Percentiles rank a stretch among this genome's conserved stretches.
Evolutionary conservation across 1,284 basidiomycete species (phyloP).

Genomic region (Sporisorium reilianum): DNA sequence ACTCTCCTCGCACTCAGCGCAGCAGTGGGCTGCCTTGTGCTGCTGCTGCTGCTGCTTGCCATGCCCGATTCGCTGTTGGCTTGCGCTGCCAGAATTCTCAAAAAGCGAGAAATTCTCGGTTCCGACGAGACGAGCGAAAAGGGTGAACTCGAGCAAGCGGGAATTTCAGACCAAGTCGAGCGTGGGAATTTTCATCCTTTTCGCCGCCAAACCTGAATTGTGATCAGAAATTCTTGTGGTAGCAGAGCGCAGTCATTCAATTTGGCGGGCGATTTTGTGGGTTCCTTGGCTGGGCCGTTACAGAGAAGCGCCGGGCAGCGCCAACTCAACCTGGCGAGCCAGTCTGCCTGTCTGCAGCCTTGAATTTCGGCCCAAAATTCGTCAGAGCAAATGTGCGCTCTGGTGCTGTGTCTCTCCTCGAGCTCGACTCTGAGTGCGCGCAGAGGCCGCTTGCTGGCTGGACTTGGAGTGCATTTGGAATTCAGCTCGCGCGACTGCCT

Average conservation of each 20-base stretch:
- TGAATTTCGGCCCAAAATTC: not conserved
- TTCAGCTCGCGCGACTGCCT: slow-evolving; percentile 2
- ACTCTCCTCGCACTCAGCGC: not conserved
- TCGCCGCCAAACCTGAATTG: not conserved
- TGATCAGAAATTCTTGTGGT: not conserved
- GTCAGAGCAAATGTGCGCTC: not conserved
- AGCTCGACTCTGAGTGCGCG: not conserved
- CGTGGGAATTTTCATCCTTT: slow-evolving; percentile 17
- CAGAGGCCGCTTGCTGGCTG: slow-evolving; percentile 1
- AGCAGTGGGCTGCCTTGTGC: not conserved
- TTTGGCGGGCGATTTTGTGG: slow-evolving; percentile 14
- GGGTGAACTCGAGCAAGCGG: not conserved
- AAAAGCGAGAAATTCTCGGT: slow-evolving; percentile 5
- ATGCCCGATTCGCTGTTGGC: slow-evolving; percentile 2
- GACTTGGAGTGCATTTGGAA: not conserved
- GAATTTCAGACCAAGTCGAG: not conserved
- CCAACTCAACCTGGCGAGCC: no score
- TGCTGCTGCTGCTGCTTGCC: not conserved
- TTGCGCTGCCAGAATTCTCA: not conserved
- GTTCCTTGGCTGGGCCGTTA: no score
- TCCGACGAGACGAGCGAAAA: slow-evolving; percentile 3
- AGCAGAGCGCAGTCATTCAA: not conserved
- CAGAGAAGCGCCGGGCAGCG: no score
- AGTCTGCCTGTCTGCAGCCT: not conserved
- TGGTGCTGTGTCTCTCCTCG: not conserved